Evolutionary conservation across 306 rosid genomes (phyloP), one percentile per base, ranked within the genome.

Genomic region (Dicorynia guianensis): DNA sequence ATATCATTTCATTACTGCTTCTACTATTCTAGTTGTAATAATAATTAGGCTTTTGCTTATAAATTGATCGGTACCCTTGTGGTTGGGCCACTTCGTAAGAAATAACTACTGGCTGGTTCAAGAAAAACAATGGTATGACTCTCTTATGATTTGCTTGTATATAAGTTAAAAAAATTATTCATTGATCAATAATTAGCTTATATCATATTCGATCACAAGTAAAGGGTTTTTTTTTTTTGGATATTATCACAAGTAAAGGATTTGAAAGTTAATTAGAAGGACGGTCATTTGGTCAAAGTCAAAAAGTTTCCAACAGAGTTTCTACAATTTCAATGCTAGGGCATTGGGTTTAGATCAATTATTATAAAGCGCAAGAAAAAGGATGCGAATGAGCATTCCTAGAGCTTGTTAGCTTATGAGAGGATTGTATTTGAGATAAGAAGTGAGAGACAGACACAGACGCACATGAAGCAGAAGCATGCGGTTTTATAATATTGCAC

Each of bases 331-430:
- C 78, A 77, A 77, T 76, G 38, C 20, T n/a, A 71, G 75, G 82
- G 80, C 88, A 77, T 87, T 66, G 89, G 85, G 85, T 79, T 79
- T 69, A 25, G 73, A 65, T 80, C 82, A 83, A 79, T 55, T 40
- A 75, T 72, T 36, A 69, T 35, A 82, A 73, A 42, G 43, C 67
- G 77, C 76, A 63, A 80, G 82, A 80, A 74, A 70, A 81, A 77
- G 87, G 87, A 85, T 60, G 84, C 17, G 76, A 85, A 79, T 75
- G 89, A 84, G 94, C 87, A 89, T 89, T 89, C 95, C 95, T 34
- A 89, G 89, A 73, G 77, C 80, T 79, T 83, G 87, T 77, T 71
- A 52, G 84, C 88, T 84, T 66, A 82, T 68, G 82, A 63, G 78
- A 76, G 71, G 88, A 89, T 89, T 87, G 90, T 81, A 77, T 81